Evolutionary conservation across 352 stramenopile genomes (phyloP).

Genomic region (Globisporangium mamillatum): DNA sequence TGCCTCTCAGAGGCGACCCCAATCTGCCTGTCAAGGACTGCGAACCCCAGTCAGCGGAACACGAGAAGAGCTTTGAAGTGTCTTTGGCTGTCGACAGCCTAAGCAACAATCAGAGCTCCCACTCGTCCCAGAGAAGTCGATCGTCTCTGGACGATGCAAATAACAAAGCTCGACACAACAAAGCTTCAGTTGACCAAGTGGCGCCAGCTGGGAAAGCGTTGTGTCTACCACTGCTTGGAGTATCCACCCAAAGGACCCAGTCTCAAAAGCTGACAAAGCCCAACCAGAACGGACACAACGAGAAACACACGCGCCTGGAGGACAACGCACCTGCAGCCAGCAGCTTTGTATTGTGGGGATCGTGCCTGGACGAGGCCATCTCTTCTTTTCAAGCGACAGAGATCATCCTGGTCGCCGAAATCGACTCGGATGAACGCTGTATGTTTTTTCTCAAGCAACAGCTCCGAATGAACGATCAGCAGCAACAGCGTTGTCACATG

Average conservation of each 20-base stretch:
- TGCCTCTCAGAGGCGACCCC: background rate
- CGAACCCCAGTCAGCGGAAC: background rate
- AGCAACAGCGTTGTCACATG: background rate
- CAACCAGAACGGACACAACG: background rate
- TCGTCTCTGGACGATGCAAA: background rate
- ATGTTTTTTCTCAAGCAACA: slow-evolving; percentile 27
- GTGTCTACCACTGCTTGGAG: background rate
- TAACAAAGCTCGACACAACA: background rate
- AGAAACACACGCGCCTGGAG: background rate
- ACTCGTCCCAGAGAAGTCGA: background rate
- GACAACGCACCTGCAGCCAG: background rate
- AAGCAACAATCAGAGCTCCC: slow-evolving; percentile 5
- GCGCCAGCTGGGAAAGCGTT: background rate
- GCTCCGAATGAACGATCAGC: slow-evolving; percentile 10
- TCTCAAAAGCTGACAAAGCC: background rate
- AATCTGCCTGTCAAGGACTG: background rate
- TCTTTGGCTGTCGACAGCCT: background rate
- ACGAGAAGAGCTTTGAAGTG: background rate
- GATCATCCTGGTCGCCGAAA: slow-evolving; percentile 38
- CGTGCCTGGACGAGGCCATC: slow-evolving; percentile 13
- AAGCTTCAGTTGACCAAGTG: background rate
- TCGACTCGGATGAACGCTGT: slow-evolving; percentile 37
- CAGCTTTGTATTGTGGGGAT: background rate
- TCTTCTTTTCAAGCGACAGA: slow-evolving; percentile 30
- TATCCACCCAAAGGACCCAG: background rate